Evolutionary conservation across 768 basidiomycete genomes (phyloP), one percentile per base, ranked within the genome.

Genomic region (Peribolospora baueri): DNA sequence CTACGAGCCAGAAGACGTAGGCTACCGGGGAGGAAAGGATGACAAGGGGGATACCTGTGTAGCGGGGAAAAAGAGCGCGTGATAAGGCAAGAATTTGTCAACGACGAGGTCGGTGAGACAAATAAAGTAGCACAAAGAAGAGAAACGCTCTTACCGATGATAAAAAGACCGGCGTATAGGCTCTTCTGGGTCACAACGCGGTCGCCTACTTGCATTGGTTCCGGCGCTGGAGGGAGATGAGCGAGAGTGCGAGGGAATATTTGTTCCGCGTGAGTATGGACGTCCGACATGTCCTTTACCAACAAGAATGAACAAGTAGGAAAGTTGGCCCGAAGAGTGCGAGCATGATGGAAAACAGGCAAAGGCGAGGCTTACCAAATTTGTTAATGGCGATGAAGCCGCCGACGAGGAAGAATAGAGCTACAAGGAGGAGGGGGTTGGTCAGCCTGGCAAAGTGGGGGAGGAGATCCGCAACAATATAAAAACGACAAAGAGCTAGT

Each of bases 1-100:
- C 87, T 57, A 91, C 79, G 61, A 95, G 74, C 85, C 86, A 91
- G 75, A 97, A 93, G 69, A 95, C 77, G 37, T 84, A 82, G 9
- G 69, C 68, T 48, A 71, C 54, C n/a, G 70, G 70, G 3, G 71
- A 72, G 68, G 62, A 85, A 71, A 5, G 84, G 82, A 39, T 1
- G 51, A 43, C 2, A 11, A 6, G 79, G 79, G 5, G 82, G 70
- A 64, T 75, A 69, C 48, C 43, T 41, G 53, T 46, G 38, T 8
- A 43, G 13, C 14, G 8, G 14, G 36, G 8, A 3, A 25, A 7
- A 52, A 14, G 37, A 48, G 45, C 10, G 53, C 2, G 25, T 1
- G 7, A 42, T 40, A 43, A 11, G 41, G 51, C 10, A 4, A 51
- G 36, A 37, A 4, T 13, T 25, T 25, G 25, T 25, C 25, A 25